These are phyloP conservation scores for Huntiella abstrusa DNA, from an alignment of 2,329 filamentous ascomycete species.

Conservation along the genomic window DNA sequence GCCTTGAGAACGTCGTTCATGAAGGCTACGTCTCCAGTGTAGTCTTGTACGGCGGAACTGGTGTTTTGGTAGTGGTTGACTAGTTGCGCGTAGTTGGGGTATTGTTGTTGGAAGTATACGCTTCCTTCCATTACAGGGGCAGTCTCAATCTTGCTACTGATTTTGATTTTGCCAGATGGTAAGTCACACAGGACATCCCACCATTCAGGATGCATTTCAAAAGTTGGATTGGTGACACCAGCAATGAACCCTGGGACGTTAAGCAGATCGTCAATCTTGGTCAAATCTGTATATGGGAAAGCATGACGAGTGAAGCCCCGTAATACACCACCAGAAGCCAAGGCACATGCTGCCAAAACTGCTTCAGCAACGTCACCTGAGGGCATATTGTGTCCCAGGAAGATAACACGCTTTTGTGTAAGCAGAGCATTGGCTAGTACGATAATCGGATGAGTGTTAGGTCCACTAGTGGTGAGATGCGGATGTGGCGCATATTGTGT, in stretches of 20 bases:
- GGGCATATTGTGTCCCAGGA: slow-evolving; percentile 84
- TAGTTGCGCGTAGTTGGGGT: slow-evolving; percentile 35
- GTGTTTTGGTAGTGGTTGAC: slow-evolving; percentile 21
- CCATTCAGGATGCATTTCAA: slow-evolving; percentile 89
- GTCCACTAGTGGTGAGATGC: slow-evolving; percentile 81
- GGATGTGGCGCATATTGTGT: slow-evolving; percentile 75
- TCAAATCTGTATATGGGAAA: slow-evolving; percentile 94
- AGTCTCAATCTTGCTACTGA: slow-evolving; percentile 70
- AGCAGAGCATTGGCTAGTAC: slow-evolving; percentile 86
- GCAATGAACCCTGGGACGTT: slow-evolving; percentile 96
- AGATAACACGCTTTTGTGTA: slow-evolving; percentile 91
- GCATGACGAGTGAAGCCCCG: slow-evolving; percentile 89
- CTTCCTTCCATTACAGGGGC: slow-evolving; percentile 71
- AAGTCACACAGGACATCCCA: slow-evolving; percentile 95
- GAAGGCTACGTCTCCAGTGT: slow-evolving; percentile 74
- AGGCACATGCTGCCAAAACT: slow-evolving; percentile 88
- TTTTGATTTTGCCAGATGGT: slow-evolving; percentile 81
- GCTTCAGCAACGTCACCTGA: slow-evolving; percentile 94
- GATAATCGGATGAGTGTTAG: slow-evolving; percentile 82
- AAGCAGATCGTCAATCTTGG: slow-evolving; percentile 89
- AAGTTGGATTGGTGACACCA: slow-evolving; percentile 91
- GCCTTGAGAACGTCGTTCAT: slow-evolving; percentile 73
- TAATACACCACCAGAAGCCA: slow-evolving; percentile 81
- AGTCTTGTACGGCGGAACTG: slow-evolving; percentile 32
- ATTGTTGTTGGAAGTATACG: slow-evolving; percentile 70